Evolutionary conservation across 306 rosid species (phyloP).

Genomic region (Prinsepia uniflora): DNA sequence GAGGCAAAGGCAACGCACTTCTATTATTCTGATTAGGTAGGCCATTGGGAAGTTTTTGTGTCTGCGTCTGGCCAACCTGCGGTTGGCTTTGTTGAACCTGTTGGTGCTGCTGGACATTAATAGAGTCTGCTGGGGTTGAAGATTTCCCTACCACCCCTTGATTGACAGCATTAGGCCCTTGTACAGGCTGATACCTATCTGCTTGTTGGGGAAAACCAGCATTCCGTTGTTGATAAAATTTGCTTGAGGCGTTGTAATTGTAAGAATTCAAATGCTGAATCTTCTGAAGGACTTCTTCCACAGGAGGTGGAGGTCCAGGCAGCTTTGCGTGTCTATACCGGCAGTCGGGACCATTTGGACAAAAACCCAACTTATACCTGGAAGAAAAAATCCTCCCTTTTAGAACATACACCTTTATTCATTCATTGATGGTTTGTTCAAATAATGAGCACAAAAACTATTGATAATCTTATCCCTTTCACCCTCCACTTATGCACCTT

Average conservation of each 20-base stretch:
- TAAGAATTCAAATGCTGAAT: constrained; percentile 85
- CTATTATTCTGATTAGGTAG: constrained; percentile 70
- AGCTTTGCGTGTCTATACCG: constrained; percentile 93
- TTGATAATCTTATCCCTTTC: neutral
- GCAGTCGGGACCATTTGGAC: constrained; percentile 98
- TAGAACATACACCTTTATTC: neutral
- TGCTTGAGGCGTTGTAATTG: constrained; percentile 59
- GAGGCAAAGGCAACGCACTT: constrained; percentile 77
- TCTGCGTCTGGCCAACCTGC: constrained; percentile 55
- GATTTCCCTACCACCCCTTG: constrained; percentile 68
- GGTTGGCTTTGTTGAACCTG: constrained; percentile 74
- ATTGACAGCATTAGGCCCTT: constrained; percentile 46
- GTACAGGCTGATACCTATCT: constrained; percentile 71
- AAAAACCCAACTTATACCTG: constrained; percentile 98
- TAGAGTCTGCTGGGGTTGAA: constrained; percentile 56
- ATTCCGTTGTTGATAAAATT: constrained; percentile 71
- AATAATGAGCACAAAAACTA: neutral
- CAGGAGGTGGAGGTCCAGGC: constrained; percentile 95
- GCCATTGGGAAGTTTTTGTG: constrained; percentile 58
- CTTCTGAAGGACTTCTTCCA: constrained; percentile 97
- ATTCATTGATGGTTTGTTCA: neutral
- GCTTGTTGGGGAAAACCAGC: constrained; percentile 56
- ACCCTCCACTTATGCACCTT: neutral
- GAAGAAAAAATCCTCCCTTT: constrained; percentile 25
- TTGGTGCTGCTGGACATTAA: constrained; percentile 74